Evolutionary conservation across 352 stramenopile species (phyloP).

Genomic region (Phytophthora multivora): DNA sequence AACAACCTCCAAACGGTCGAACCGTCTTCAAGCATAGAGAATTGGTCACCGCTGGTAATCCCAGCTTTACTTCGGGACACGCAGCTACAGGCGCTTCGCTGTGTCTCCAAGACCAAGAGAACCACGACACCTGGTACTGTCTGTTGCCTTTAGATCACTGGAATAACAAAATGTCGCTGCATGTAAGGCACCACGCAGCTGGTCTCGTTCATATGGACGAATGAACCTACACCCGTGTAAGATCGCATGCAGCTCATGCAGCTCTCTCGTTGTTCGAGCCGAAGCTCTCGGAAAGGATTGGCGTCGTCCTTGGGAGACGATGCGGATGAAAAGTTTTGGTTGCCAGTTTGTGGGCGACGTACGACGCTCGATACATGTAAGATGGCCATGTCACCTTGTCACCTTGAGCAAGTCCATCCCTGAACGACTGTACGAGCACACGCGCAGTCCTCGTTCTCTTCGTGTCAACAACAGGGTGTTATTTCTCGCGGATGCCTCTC

Average conservation of each 20-base stretch:
- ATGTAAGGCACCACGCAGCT: too few species aligned
- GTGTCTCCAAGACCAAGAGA: background rate
- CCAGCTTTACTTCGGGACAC: background rate
- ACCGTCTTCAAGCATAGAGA: too few species aligned
- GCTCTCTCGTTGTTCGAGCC: slow-evolving; percentile 13
- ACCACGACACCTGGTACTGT: slow-evolving; percentile 4
- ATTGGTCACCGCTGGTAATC: background rate
- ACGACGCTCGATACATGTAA: too few species aligned
- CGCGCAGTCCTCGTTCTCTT: background rate
- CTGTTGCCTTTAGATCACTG: slow-evolving; percentile 3
- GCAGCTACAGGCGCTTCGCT: background rate
- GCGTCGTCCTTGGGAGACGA: slow-evolving; percentile 21
- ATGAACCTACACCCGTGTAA: background rate
- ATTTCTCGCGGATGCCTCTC: slow-evolving; percentile 25
- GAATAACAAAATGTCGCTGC: slow-evolving; percentile 16
- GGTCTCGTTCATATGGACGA: slow-evolving; percentile 7
- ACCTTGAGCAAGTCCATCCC: background rate
- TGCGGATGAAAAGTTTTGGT: slow-evolving; percentile 14
- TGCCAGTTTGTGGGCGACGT: background rate
- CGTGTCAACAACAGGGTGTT: slow-evolving; percentile 22
- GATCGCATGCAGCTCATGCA: background rate
- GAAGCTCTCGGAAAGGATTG: slow-evolving; percentile 7
- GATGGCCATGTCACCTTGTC: background rate
- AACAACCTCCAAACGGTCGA: background rate
- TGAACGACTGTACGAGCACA: slow-evolving; percentile 11